Evolutionary conservation across 2,329 filamentous ascomycete genomes (phyloP).

Genomic region (Sporothrix luriei): DNA sequence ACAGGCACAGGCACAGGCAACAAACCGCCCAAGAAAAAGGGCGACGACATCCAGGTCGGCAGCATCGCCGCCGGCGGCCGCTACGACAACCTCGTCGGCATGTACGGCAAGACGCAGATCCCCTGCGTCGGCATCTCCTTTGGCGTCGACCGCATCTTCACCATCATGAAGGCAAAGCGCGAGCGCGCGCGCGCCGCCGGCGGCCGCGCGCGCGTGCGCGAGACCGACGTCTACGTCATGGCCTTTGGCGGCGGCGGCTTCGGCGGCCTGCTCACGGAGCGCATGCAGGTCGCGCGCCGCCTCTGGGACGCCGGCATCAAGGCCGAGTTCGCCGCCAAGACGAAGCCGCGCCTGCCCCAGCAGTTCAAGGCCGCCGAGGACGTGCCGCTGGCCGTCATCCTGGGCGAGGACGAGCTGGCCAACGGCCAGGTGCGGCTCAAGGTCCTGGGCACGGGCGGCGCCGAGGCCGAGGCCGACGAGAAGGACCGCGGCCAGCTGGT

Average conservation of each 20-base stretch:
- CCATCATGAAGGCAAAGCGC: constrained; percentile 77
- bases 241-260: constrained; percentile 74
- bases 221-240: constrained; percentile 93
- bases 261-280: constrained; percentile 79
- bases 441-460: constrained; percentile 57
- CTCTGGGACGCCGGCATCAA: constrained; percentile 90
- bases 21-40: constrained; percentile 37
- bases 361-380: constrained; percentile 94
- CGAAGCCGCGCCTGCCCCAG: constrained; percentile 81
- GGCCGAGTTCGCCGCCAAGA: constrained; percentile 85
- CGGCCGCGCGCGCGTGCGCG: constrained; percentile 62
- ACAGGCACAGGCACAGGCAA: too few species aligned
- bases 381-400: constrained; percentile 82
- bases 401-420: constrained; percentile 87
- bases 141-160: constrained; percentile 93
- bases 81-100: constrained; percentile 90
- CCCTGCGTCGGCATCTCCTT: constrained; percentile 93
- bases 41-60: constrained; percentile 64
- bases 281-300: constrained; percentile 74
- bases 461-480: constrained; percentile 79
- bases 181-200: constrained; percentile 53
- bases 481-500: constrained; percentile 88
- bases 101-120: constrained; percentile 86
- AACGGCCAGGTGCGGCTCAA: constrained; percentile 86
- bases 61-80: constrained; percentile 87